Conservation (phyloP, 164 flowering plant species). For the Santalum album region DNA sequence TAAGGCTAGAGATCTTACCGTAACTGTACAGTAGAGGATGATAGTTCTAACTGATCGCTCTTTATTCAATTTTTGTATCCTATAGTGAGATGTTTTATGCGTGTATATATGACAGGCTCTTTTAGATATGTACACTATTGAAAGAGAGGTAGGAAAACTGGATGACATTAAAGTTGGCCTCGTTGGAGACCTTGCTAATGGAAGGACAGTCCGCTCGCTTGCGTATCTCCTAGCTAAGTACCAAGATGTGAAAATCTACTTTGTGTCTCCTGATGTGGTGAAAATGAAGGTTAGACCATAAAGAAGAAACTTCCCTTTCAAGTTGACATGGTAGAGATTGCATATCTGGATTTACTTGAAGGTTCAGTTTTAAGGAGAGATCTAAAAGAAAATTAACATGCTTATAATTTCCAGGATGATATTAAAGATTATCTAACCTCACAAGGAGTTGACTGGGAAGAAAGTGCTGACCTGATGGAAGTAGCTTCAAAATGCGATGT, state of each 20-base stretch:
- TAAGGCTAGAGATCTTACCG: too few relatives aligned
- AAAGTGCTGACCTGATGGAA: conserved; percentile 74
- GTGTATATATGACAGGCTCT: conserved; percentile 53
- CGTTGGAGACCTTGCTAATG: conserved; percentile 98
- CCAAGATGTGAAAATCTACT: conserved; percentile 74
- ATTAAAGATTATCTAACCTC: conserved; percentile 78
- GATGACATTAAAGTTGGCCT: conserved; percentile 87
- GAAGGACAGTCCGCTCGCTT: conserved; percentile 93
- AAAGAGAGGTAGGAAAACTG: conserved; percentile 80
- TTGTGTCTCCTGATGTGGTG: conserved; percentile 88
- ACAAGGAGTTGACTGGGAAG: conserved; percentile 83
- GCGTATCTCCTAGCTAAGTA: conserved; percentile 89
- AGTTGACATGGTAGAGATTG: background rate
- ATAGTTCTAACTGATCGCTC: too few relatives aligned
- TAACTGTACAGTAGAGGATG: too few relatives aligned
- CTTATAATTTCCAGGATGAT: conserved; percentile 57
- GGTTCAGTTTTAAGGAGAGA: too few relatives aligned
- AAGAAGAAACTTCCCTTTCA: background rate
- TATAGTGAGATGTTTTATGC: background rate
- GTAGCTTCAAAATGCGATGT: conserved; percentile 93
- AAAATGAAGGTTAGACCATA: conserved; percentile 82
- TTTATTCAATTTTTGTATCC: too few relatives aligned
- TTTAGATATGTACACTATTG: conserved; percentile 88
- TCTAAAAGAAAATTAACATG: background rate
- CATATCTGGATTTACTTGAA: too few relatives aligned